Percentiles rank a stretch among this genome's conserved stretches.
These are phyloP conservation scores for Uronychia binucleata DNA, from an alignment of 73 alveolate genomes.

Conservation along the genomic window DNA sequence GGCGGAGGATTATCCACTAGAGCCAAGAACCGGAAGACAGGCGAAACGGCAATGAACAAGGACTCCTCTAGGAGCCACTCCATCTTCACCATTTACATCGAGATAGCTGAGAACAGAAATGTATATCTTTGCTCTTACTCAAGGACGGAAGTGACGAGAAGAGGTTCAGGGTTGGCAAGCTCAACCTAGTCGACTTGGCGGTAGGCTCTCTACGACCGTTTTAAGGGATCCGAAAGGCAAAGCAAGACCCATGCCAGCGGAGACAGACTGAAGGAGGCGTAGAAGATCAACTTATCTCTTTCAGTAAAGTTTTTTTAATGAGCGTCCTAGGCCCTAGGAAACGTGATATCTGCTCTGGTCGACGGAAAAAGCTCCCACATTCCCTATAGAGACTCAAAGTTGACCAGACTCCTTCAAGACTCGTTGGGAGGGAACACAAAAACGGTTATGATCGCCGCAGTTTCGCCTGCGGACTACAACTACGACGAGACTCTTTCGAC, in stretches of 20 bases:
- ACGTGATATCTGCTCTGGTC: conserved; percentile 93
- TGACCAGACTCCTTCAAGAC: conserved; percentile 93
- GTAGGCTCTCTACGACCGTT: conserved; percentile 43
- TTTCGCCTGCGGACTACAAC: conserved; percentile 86
- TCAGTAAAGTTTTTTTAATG: conserved; percentile 32
- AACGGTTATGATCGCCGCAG: conserved; percentile 84
- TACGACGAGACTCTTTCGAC: conserved; percentile 89
- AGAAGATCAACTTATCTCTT: conserved; percentile 86
- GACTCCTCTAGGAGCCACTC: conserved; percentile 85
- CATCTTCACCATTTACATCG: conserved; percentile 70
- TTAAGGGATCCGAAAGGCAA: conserved; percentile 86
- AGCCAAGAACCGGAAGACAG: conserved; percentile 60
- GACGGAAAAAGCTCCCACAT: conserved; percentile 92
- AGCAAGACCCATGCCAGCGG: conserved; percentile 78
- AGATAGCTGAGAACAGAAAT: conserved; percentile 37
- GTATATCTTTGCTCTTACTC: conserved; percentile 78
- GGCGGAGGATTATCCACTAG: conserved; percentile 34
- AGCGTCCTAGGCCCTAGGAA: conserved; percentile 81
- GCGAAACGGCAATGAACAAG: conserved; percentile 78
- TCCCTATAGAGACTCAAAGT: conserved; percentile 98
- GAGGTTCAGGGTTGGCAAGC: conserved; percentile 58
- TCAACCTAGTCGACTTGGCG: conserved; percentile 88
- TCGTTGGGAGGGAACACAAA: conserved; percentile 88
- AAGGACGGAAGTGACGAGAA: conserved; percentile 55
- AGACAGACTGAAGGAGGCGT: conserved; percentile 76